Base-by-base conservation (phyloP, 1,284 basidiomycete genomes). In the Leccinum ponderosum region DNA sequence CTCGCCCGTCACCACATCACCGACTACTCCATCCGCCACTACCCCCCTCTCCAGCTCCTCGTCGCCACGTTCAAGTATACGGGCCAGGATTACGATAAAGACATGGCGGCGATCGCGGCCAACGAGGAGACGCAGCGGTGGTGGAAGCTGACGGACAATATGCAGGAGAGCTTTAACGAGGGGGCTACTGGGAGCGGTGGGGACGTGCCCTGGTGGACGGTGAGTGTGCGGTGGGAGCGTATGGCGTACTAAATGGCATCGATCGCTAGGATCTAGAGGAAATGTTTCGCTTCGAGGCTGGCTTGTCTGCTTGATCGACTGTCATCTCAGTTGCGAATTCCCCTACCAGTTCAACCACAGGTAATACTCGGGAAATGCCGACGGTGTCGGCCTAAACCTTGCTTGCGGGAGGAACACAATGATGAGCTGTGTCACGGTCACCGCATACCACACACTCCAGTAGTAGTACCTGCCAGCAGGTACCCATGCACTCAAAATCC, bases 11-110 rank as follows among this genome's bases (percentile, higher is more conserved):
- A 88, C 54, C 83, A 92, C 70, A 83, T 93, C 60, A 78, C 79
- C 47, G 90, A 93, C 75, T 93, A 93, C 71, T 90, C 89, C 33
- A 93, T 93, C 68, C 80, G 90, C 68, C 82, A 89, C 68, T 83
- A 86, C 74, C 78, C 84, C 55, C 80, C 84, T 15, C 75, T 89
- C 59, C 75, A 83, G 27, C 81, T 93, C 31, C 81, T 93, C 15
- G 85, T 92, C 64, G 90, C 90, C 31, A 83, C 78, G 44, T 87
- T 89, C 77, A 89, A 87, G 66, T 89, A 89, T 67, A 81, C 75
- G 0, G 87, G 86, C 0, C 66, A 74, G 7, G 83, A 93, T 68
- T 91, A 84, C 57, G 83, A 83, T 48, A 76, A 67, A 15, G 90
- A 93, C 67, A 91, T 92, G 90, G 79, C 76, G 52, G 79, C 74